Conservation (phyloP, 257 asterid genomes). For the Primulina eburnea region DNA sequence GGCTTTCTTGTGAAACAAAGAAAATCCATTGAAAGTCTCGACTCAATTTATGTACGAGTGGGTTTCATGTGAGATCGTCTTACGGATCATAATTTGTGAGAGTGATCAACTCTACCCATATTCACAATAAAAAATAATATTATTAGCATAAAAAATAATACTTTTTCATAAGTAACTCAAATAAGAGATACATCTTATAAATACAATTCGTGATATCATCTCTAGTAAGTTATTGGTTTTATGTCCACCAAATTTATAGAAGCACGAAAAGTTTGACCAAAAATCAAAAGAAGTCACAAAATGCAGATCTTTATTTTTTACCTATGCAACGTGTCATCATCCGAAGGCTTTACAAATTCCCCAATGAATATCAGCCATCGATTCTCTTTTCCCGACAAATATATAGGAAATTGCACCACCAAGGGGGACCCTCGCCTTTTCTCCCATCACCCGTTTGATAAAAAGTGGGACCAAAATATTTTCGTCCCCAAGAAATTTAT, state of each 20-base stretch:
- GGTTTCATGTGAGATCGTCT: too few species aligned
- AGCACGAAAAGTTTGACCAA: conserved; percentile 13
- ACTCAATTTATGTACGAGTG: neutral
- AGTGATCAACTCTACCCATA: too few species aligned
- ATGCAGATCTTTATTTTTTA: neutral
- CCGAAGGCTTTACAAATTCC: conserved; percentile 7
- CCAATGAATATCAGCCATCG: conserved; percentile 22
- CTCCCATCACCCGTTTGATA: conserved; percentile 28
- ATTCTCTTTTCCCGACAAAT: conserved; percentile 16
- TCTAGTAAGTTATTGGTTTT: too few species aligned
- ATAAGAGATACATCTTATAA: too few species aligned
- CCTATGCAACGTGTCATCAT: conserved; percentile 31
- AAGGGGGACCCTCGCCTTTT: conserved; percentile 30
- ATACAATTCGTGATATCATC: too few species aligned
- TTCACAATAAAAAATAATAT: too few species aligned
- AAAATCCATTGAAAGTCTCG: neutral
- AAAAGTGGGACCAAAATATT: conserved; percentile 31
- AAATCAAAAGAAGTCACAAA: conserved; percentile 5
- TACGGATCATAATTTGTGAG: too few species aligned
- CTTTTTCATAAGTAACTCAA: too few species aligned
- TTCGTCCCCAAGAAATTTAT: conserved; percentile 21
- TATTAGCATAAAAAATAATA: too few species aligned
- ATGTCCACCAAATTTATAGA: neutral
- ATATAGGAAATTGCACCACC: conserved; percentile 15
- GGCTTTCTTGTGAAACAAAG: too few species aligned